Evolutionary conservation across 202 grass and related monocot species (phyloP).

Genomic region (Eragrostis tef): DNA sequence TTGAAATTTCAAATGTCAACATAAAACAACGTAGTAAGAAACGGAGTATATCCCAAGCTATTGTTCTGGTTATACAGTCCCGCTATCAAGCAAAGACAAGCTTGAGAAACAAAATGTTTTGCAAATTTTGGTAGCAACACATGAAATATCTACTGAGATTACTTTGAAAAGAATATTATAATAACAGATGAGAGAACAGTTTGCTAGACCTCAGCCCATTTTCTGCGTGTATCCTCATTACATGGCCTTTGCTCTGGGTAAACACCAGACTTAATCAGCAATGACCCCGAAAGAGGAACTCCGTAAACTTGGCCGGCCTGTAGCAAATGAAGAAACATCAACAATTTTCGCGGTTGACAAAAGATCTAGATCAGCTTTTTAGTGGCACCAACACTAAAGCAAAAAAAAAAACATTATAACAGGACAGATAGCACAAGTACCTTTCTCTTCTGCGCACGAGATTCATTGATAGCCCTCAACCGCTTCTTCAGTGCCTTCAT

Average conservation of each 20-base stretch:
- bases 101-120: constrained; percentile 11
- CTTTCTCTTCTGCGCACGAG: constrained; percentile 97
- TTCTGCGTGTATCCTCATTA: constrained; percentile 78
- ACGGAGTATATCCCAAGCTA: not conserved
- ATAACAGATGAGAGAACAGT: constrained; percentile 38
- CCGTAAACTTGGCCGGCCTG: constrained; percentile 99
- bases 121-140: constrained; percentile 13
- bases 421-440: constrained; percentile 48
- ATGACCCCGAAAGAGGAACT: constrained; percentile 84
- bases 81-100: constrained; percentile 26
- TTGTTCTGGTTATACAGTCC: constrained; percentile 3
- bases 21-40: constrained; percentile 10
- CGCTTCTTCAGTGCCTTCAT: constrained; percentile 83
- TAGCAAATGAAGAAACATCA: constrained; percentile 44
- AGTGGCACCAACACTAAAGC: constrained; percentile 32
- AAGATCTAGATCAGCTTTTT: constrained; percentile 30
- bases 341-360: constrained; percentile 1
- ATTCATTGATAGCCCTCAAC: constrained; percentile 93
- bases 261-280: constrained; percentile 83
- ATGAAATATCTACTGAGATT: not conserved
- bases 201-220: constrained; percentile 84
- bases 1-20: constrained; percentile 23
- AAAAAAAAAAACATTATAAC: constrained; percentile 32
- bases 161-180: constrained; percentile 23
- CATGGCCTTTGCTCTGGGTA: constrained; percentile 94